Percentiles rank a stretch among this genome's conserved stretches.
These are phyloP conservation scores for Tetracladium setigerum DNA, from an alignment of 495 filamentous ascomycete genomes.

Conservation along the genomic window DNA sequence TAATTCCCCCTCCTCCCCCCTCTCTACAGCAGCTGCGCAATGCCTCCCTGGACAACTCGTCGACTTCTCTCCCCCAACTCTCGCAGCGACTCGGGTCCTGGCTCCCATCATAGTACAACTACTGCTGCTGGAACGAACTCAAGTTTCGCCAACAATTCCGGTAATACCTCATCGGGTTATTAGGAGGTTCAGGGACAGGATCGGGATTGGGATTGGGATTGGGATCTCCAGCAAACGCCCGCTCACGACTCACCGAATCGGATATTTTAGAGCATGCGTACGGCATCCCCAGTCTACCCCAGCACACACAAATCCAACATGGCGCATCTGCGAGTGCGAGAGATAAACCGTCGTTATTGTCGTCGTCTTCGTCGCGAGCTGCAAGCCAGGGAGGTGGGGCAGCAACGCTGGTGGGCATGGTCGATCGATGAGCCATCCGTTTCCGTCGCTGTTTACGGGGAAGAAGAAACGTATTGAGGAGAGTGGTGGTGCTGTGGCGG, in stretches of 20 bases:
- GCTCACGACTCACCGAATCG: conserved; percentile 11
- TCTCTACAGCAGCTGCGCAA: conserved; percentile 10
- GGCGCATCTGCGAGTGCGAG: conserved; percentile 8
- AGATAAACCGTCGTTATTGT: too few relatives aligned
- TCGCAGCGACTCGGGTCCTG: conserved; percentile 4
- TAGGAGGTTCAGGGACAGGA: too few relatives aligned
- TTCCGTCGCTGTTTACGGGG: conserved; percentile 54
- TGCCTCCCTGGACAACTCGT: conserved; percentile 21
- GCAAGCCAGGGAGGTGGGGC: neutral
- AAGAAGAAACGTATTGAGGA: conserved; percentile 44
- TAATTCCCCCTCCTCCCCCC: too few relatives aligned
- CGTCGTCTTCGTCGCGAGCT: too few relatives aligned
- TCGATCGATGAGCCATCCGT: conserved; percentile 72
- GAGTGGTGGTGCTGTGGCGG: neutral
- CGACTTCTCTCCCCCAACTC: conserved; percentile 16
- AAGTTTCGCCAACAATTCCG: too few relatives aligned
- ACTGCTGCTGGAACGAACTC: conserved; percentile 1
- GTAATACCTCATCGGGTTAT: too few relatives aligned
- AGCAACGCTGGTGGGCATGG: conserved; percentile 49
- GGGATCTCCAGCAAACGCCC: too few relatives aligned
- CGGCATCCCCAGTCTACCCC: conserved; percentile 23
- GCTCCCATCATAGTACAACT: neutral
- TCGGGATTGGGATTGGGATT: too few relatives aligned
- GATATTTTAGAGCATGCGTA: conserved; percentile 22
- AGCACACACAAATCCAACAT: conserved; percentile 2